A percentile compares a stretch with the other conserved stretches of the same genome.
These are phyloP conservation scores for Fistulinella prunicolor DNA, from an alignment of 768 basidiomycete species.

Conservation along the genomic window DNA sequence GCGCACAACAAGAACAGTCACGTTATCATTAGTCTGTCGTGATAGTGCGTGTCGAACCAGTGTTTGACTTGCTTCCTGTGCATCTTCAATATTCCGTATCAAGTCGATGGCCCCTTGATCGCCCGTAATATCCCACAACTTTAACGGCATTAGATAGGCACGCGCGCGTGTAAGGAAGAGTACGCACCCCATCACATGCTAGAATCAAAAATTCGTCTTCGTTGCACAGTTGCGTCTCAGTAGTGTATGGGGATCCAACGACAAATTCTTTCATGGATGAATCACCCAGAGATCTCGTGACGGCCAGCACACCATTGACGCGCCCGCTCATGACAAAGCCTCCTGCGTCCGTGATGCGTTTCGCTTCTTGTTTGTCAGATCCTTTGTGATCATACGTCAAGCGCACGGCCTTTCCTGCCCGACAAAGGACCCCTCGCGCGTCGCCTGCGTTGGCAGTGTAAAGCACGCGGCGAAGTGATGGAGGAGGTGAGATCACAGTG, in stretches of 20 bases:
- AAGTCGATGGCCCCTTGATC: constrained; percentile 92
- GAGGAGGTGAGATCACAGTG: constrained; percentile 43
- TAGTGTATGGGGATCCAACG: constrained; percentile 96
- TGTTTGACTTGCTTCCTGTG: constrained; percentile 80
- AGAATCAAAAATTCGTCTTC: constrained; percentile 94
- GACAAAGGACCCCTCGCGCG: constrained; percentile 89
- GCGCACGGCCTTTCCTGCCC: constrained; percentile 85
- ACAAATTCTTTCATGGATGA: constrained; percentile 99
- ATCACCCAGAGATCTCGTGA: constrained; percentile 94
- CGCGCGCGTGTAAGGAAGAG: not conserved
- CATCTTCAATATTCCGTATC: constrained; percentile 65
- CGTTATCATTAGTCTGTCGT: constrained; percentile 92
- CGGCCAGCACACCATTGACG: constrained; percentile 95
- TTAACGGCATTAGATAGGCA: constrained; percentile 9
- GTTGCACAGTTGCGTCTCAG: constrained; percentile 89
- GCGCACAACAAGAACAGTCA: constrained; percentile 86
- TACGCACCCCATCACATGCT: constrained; percentile 94
- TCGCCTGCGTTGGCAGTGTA: constrained; percentile 98
- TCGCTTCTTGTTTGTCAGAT: constrained; percentile 94
- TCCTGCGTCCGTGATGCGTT: constrained; percentile 95
- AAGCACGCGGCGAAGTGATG: constrained; percentile 65
- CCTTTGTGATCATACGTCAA: constrained; percentile 99
- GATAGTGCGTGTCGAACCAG: constrained; percentile 80
- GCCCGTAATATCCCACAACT: constrained; percentile 96
- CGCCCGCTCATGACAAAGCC: constrained; percentile 99